Percentiles rank a stretch among this genome's conserved stretches.
Evolutionary conservation across 2,329 filamentous ascomycete genomes (phyloP).

Genomic region (Colletotrichum graminicola): DNA sequence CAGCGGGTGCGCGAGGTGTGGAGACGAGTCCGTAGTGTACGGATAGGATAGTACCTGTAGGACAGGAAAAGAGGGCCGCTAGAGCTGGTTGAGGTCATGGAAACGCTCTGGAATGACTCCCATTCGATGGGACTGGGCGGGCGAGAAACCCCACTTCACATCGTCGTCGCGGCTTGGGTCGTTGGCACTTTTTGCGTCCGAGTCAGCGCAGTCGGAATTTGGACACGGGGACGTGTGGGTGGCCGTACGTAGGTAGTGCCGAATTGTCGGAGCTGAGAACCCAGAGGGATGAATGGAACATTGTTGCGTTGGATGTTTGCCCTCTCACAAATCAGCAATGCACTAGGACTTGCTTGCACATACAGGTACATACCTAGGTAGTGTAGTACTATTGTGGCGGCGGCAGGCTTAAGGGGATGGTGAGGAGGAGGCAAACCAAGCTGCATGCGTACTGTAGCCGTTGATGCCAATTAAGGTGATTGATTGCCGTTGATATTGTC

Average conservation of each 20-base stretch:
- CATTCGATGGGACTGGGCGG: constrained; percentile 24
- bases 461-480: constrained; percentile 21
- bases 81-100: constrained; percentile 30
- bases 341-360: neutral
- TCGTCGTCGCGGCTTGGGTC: constrained; percentile 8
- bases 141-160: constrained; percentile 4
- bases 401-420: constrained; percentile 7
- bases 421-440: constrained; percentile 31
- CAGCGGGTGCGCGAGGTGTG: neutral
- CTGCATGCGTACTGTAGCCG: neutral
- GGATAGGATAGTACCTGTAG: neutral
- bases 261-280: constrained; percentile 18
- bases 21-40: neutral
- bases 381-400: too few relatives aligned
- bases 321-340: neutral
- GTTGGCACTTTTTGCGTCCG: constrained; percentile 9
- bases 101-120: constrained; percentile 31
- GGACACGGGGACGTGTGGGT: neutral
- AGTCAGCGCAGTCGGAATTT: constrained; percentile 22
- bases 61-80: constrained; percentile 18
- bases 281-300: neutral
- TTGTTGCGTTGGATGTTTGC: neutral
- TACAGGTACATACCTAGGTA: too few relatives aligned
- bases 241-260: constrained; percentile 11
- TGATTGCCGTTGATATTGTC: constrained; percentile 31